Percentiles rank a stretch among this genome's conserved stretches.
Conservation (phyloP, 164 flowering plant species). For the Litsea cubeba region DNA sequence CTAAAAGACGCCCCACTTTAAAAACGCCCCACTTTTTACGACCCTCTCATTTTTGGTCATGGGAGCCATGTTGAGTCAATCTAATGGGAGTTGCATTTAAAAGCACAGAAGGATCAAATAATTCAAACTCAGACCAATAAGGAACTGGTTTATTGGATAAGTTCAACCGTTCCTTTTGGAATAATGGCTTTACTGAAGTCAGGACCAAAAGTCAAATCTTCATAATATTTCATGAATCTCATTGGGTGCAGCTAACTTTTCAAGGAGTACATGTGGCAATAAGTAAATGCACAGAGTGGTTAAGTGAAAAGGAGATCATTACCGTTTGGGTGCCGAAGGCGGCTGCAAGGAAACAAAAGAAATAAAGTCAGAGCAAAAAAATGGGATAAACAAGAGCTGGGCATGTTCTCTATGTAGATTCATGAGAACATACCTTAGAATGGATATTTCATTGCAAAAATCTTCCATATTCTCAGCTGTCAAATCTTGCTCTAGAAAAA, state of each 20-base stretch:
- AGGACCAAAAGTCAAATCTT: no score
- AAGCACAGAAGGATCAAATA: not conserved
- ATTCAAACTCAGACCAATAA: no score
- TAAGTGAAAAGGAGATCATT: constrained; percentile 17
- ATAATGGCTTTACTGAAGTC: no score
- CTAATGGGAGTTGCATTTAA: not conserved
- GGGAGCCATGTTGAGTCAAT: no score
- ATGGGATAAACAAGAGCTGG: not conserved
- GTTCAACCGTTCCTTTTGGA: no score
- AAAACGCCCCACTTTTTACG: no score
- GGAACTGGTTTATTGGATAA: not conserved
- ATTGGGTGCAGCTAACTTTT: not conserved
- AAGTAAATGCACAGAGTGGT: no score
- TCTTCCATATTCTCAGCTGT: constrained; percentile 97
- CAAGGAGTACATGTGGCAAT: not conserved
- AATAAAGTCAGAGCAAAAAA: constrained; percentile 21
- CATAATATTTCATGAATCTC: not conserved
- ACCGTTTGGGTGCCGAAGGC: constrained; percentile 98
- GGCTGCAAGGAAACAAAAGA: constrained; percentile 44
- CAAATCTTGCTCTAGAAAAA: constrained; percentile 93
- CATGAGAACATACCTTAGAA: constrained; percentile 54
- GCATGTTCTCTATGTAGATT: not conserved
- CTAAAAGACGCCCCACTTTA: no score
- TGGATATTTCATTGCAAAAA: constrained; percentile 94
- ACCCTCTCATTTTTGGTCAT: no score